phyloP scores from a whole-genome alignment of 495 filamentous ascomycete genomes.

The Neurospora sp. region DNA sequence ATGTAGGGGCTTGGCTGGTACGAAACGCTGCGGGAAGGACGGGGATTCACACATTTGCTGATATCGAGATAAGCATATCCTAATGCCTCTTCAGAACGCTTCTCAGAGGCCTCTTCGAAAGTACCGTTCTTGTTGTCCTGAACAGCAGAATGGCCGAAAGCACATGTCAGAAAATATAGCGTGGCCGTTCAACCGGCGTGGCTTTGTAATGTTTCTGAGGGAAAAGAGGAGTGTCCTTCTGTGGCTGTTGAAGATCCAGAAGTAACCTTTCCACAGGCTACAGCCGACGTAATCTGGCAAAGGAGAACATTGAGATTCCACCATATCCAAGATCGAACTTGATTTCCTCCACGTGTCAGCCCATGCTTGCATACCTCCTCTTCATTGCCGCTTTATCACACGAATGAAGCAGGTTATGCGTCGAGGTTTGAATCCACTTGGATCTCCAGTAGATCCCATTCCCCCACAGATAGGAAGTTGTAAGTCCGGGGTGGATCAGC shows the following conservation, averaged over 20 bases:
- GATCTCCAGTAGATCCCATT: neutral
- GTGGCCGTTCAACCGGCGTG: neutral
- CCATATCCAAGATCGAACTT: neutral
- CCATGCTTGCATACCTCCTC: neutral
- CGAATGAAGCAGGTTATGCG: neutral
- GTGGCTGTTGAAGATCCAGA: slow-evolving; percentile 29
- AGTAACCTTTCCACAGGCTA: neutral
- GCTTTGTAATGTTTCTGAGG: neutral
- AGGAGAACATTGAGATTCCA: neutral
- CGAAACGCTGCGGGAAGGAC: neutral
- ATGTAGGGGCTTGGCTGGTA: neutral
- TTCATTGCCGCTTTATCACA: neutral
- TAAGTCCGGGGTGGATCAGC: neutral
- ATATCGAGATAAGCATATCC: neutral
- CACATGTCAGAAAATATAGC: neutral
- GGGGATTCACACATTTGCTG: neutral
- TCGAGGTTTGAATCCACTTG: neutral
- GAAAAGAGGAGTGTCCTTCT: slow-evolving; percentile 13
- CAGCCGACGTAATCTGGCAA: neutral
- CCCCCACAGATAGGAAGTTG: neutral
- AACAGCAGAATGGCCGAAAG: neutral
- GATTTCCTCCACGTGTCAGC: neutral
- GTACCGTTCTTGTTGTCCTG: neutral
- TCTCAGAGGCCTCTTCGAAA: neutral
- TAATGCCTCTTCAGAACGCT: neutral